phyloP scores from a whole-genome alignment of 768 basidiomycete species.

The Agaricus sinodeliciosus region DNA sequence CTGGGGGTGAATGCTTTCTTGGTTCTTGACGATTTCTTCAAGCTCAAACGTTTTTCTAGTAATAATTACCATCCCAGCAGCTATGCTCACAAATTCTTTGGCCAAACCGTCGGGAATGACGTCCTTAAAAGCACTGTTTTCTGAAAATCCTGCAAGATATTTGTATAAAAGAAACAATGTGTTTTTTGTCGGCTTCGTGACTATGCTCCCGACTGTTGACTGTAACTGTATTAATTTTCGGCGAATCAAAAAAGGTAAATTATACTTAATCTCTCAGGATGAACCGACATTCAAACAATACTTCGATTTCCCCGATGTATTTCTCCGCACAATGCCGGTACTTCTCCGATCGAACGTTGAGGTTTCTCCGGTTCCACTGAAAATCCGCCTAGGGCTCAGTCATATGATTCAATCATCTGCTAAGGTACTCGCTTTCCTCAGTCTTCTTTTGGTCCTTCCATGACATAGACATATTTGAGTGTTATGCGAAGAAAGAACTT shows the following conservation, averaged over 20 bases:
- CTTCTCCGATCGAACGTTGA: background rate
- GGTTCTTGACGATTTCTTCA: background rate
- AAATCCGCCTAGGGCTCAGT: background rate
- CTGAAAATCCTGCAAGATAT: conserved; percentile 9
- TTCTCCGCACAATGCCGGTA: conserved; percentile 1
- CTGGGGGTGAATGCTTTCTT: conserved; percentile 40
- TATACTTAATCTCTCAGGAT: no score
- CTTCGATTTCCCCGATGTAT: background rate
- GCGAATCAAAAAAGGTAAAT: background rate
- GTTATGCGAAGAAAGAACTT: no score
- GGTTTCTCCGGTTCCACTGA: background rate
- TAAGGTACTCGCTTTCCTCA: no score
- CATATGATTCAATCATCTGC: conserved; percentile 1
- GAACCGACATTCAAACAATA: background rate
- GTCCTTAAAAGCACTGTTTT: conserved; percentile 20
- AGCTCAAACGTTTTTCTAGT: conserved; percentile 19
- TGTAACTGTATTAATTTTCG: background rate
- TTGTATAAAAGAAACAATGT: background rate
- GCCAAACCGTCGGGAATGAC: conserved; percentile 20
- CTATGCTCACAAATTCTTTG: conserved; percentile 34
- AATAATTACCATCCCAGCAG: conserved; percentile 51
- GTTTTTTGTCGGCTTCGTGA: no score
- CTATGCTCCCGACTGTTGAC: no score
- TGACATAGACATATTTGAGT: no score
- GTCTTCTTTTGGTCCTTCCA: no score